These are phyloP conservation scores for Physcomitrellopsis africana DNA, from an alignment of 225 moss, liverwort and hornwort species.

Conservation along the genomic window DNA sequence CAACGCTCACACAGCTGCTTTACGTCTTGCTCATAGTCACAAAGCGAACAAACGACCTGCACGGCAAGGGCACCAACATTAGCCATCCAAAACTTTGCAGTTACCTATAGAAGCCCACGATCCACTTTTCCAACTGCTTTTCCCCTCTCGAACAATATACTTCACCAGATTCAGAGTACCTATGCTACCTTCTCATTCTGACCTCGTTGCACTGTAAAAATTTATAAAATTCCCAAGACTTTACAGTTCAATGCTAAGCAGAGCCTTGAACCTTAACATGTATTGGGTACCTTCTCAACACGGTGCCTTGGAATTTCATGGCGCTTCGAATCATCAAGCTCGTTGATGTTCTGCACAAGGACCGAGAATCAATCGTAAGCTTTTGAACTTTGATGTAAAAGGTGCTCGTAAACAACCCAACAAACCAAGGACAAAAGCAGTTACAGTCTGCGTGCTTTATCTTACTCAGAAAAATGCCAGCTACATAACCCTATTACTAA, in stretches of 20 bases:
- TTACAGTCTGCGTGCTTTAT: neutral
- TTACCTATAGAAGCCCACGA: neutral
- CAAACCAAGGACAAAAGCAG: neutral
- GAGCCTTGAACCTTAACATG: neutral
- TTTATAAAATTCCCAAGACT: neutral
- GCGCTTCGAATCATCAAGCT: constrained; percentile 64
- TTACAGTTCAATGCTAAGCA: constrained; percentile 12
- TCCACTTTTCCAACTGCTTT: constrained; percentile 2
- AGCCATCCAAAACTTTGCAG: constrained; percentile 11
- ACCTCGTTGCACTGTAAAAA: neutral
- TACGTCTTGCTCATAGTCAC: constrained; percentile 84
- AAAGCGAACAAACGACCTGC: constrained; percentile 91
- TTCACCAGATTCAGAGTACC: neutral
- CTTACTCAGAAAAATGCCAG: neutral
- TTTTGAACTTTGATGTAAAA: neutral
- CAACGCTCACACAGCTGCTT: constrained; percentile 80
- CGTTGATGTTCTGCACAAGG: constrained; percentile 60
- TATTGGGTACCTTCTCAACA: constrained; percentile 63
- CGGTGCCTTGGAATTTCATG: constrained; percentile 75
- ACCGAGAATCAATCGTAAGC: constrained; percentile 1
- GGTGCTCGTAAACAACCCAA: neutral
- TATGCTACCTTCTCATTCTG: neutral
- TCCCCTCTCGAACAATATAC: neutral
- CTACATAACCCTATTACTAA: neutral
- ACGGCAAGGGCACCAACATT: constrained; percentile 18